Evolutionary conservation across 257 asterid genomes (phyloP).

Genomic region (Ballota nigra): DNA sequence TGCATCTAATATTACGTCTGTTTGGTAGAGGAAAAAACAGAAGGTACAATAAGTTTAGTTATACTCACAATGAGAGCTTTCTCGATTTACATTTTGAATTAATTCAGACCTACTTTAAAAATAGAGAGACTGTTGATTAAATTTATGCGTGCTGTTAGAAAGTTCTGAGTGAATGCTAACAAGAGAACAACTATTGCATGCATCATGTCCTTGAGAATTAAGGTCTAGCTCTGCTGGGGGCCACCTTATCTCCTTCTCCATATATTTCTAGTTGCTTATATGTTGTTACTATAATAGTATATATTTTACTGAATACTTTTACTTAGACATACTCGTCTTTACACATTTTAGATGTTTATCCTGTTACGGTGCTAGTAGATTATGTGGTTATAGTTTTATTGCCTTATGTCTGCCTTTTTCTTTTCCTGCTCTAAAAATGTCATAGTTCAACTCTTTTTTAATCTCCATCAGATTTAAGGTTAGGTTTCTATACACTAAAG

Average conservation of each 20-base stretch:
- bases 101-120: not conserved
- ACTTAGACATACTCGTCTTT: not conserved
- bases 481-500: slow-evolving; percentile 36
- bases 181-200: not conserved
- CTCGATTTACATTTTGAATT: not conserved
- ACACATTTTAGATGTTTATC: not conserved
- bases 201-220: not conserved
- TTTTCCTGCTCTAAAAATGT: not conserved
- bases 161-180: too few species aligned
- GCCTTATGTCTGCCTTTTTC: not conserved
- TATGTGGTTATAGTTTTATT: not conserved
- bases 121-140: not conserved
- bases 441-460: not conserved
- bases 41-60: not conserved
- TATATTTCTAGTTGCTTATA: not conserved
- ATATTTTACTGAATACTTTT: not conserved
- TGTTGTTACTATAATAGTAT: not conserved
- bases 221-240: not conserved
- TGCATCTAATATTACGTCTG: not conserved
- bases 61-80: not conserved
- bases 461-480: not conserved
- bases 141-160: not conserved
- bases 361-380: not conserved
- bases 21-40: not conserved
- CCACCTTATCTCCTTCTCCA: not conserved